Evolutionary conservation across 2,329 filamentous ascomycete genomes (phyloP).

Genomic region (Mariannaea elegans): DNA sequence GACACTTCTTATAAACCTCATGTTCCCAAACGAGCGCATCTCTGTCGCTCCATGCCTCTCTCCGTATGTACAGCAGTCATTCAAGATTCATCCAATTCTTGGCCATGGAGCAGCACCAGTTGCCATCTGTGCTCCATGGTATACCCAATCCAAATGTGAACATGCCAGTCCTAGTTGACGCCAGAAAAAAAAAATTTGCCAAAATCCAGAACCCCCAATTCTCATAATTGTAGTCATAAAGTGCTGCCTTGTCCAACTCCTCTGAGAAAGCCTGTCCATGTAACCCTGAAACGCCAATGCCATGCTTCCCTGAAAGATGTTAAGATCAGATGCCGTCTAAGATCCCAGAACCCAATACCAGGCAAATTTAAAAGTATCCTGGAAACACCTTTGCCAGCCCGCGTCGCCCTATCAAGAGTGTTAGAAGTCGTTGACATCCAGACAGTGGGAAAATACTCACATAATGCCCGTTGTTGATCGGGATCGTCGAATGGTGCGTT

Average conservation of each 20-base stretch:
- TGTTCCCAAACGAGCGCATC: neutral
- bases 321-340: conserved; percentile 26
- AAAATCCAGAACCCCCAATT: conserved; percentile 12
- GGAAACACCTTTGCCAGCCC: conserved; percentile 56
- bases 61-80: conserved; percentile 1
- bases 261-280: conserved; percentile 19
- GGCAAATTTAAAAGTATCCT: conserved; percentile 42
- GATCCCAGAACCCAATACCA: conserved; percentile 14
- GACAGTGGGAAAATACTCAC: conserved; percentile 43
- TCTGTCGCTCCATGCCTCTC: neutral
- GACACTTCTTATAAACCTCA: neutral
- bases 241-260: conserved; percentile 16
- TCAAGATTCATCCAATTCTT: conserved; percentile 1
- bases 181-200: conserved; percentile 1
- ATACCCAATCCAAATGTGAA: neutral
- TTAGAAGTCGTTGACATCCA: conserved; percentile 23
- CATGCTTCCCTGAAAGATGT: conserved; percentile 36
- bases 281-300: conserved; percentile 41
- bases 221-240: conserved; percentile 21
- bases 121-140: neutral
- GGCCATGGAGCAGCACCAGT: neutral
- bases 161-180: neutral
- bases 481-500: conserved; percentile 55
- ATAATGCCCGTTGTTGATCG: conserved; percentile 50
- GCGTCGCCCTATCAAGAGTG: conserved; percentile 50